Conservation (phyloP, 129 eudicot species). For the Arctium lappa region DNA sequence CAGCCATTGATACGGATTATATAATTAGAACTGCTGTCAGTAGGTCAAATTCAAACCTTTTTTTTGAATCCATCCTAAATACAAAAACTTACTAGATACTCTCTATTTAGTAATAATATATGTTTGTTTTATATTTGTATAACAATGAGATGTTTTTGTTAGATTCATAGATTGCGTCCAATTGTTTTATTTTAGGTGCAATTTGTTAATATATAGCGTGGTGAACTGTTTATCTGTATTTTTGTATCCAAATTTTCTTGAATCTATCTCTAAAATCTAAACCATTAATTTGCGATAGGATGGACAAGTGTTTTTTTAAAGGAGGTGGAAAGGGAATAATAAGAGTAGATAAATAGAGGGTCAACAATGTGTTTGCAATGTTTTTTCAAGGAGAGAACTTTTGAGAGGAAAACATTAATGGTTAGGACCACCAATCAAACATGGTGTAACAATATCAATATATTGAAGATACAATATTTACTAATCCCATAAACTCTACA, state of each 20-base stretch:
- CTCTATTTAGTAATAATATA: background rate
- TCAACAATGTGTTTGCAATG: background rate
- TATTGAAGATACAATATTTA: background rate
- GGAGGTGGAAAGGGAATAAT: background rate
- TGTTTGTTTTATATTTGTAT: background rate
- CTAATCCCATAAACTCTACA: background rate
- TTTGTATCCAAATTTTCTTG: background rate
- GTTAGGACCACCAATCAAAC: too few relatives aligned
- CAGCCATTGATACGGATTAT: constrained; percentile 6
- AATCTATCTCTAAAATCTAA: background rate
- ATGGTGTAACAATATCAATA: background rate
- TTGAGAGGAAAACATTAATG: too few relatives aligned
- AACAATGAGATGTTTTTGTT: background rate
- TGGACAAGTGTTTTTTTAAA: background rate
- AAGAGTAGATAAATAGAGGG: background rate
- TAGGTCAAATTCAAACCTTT: constrained; percentile 12
- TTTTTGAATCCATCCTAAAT: background rate
- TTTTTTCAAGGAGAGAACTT: too few relatives aligned
- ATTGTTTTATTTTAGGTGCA: constrained; percentile 5
- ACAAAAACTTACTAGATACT: constrained; percentile 2
- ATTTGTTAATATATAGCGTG: background rate
- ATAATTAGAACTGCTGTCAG: background rate
- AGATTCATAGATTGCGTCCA: constrained; percentile 7
- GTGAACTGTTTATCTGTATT: background rate
- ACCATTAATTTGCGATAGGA: background rate